phyloP scores from a whole-genome alignment of 148 eudicot genomes.

The Fagopyrum tataricum region DNA sequence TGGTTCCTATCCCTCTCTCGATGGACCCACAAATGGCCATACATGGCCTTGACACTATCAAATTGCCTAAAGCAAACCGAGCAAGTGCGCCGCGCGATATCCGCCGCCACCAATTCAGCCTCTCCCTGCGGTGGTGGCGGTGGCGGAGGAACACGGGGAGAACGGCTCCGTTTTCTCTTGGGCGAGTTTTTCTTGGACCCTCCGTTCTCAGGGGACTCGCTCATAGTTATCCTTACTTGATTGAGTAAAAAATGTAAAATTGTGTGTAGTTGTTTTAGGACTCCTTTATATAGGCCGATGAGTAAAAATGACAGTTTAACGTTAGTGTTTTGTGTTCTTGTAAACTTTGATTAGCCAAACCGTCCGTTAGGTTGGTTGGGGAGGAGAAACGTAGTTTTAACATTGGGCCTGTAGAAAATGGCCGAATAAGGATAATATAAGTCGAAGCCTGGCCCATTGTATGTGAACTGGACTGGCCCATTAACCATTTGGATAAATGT shows the following conservation, averaged over 20 bases:
- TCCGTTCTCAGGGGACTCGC: background rate
- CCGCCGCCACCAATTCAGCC: background rate
- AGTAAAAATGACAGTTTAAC: too few species aligned
- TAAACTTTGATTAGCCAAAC: background rate
- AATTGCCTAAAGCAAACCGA: background rate
- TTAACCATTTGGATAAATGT: too few species aligned
- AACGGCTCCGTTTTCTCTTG: background rate
- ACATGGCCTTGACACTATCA: background rate
- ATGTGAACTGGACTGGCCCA: background rate
- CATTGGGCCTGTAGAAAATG: background rate
- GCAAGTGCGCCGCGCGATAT: background rate
- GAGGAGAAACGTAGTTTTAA: background rate
- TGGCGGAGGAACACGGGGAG: background rate
- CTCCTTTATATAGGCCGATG: too few species aligned
- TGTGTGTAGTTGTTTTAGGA: too few species aligned
- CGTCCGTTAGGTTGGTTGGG: background rate
- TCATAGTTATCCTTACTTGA: background rate
- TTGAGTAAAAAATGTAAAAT: too few species aligned
- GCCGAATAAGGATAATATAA: background rate
- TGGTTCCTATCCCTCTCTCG: background rate
- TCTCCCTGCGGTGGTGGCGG: background rate
- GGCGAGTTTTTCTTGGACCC: background rate
- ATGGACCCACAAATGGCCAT: constrained; percentile 2
- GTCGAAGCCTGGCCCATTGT: background rate
- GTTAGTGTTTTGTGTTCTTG: background rate